phyloP scores from a whole-genome alignment of 257 asterid genomes.

The Capsicum chinense region DNA sequence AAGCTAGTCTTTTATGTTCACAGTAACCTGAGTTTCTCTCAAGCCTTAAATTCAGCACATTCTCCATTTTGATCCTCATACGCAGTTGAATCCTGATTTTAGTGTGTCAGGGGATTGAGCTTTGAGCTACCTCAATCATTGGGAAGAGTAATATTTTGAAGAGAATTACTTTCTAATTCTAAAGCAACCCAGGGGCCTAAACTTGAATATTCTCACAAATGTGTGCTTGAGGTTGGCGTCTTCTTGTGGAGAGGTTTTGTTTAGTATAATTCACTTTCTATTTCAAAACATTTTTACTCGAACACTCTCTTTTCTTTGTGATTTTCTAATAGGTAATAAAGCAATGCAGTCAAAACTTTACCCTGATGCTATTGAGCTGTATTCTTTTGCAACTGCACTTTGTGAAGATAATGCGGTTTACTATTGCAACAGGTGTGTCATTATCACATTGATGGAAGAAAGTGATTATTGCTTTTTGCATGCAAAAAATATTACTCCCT shows the following conservation, averaged over 20 bases:
- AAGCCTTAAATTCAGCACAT: background rate
- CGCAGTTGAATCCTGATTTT: background rate
- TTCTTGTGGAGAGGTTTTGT: conserved; percentile 15
- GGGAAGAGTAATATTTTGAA: conserved; percentile 18
- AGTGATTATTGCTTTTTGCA: background rate
- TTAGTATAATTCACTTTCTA: background rate
- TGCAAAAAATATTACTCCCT: background rate
- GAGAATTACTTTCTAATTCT: background rate
- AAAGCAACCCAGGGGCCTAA: background rate
- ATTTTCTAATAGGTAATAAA: conserved; percentile 57
- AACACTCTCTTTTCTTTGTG: background rate
- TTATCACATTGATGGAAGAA: conserved; percentile 22
- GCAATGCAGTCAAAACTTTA: conserved; percentile 75
- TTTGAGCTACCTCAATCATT: conserved; percentile 1
- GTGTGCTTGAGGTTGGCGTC: background rate
- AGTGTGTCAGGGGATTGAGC: conserved; percentile 8
- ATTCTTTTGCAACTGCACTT: conserved; percentile 74
- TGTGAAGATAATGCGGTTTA: conserved; percentile 79
- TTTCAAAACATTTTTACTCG: background rate
- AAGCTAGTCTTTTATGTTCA: conserved; percentile 2
- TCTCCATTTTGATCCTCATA: background rate
- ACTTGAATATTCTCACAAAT: conserved; percentile 2
- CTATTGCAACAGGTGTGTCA: conserved; percentile 75
- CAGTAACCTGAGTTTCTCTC: background rate
- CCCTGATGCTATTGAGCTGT: conserved; percentile 70